phyloP scores from a whole-genome alignment of 2,329 filamentous ascomycete species.

The Orbilia quercus region DNA sequence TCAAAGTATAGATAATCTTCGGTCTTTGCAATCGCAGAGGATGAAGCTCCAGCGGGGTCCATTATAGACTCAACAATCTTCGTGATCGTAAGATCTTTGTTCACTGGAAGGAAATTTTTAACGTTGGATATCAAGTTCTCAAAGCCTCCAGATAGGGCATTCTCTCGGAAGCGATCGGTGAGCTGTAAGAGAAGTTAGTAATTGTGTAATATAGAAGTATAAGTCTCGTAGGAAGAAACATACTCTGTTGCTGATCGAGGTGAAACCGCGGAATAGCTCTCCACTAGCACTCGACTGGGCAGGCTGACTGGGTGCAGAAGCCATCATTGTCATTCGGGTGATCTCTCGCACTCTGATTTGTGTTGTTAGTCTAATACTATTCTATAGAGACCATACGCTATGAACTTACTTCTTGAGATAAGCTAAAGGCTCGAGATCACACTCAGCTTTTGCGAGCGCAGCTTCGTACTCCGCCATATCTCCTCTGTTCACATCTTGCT shows the following conservation, averaged over 20 bases:
- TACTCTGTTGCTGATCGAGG: slow-evolving; percentile 82
- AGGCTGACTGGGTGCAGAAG: slow-evolving; percentile 77
- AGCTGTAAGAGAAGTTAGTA: slow-evolving; percentile 64
- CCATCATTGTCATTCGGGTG: slow-evolving; percentile 98
- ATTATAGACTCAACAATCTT: slow-evolving; percentile 99
- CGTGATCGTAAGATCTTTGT: slow-evolving; percentile 94
- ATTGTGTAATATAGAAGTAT: too few relatives aligned
- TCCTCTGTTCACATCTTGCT: slow-evolving; percentile 82
- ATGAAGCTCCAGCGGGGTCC: slow-evolving; percentile 90
- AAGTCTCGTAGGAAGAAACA: neutral
- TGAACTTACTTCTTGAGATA: slow-evolving; percentile 82
- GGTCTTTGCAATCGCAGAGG: slow-evolving; percentile 92
- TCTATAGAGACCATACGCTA: neutral
- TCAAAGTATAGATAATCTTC: slow-evolving; percentile 98
- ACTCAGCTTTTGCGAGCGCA: slow-evolving; percentile 78
- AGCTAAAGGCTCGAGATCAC: slow-evolving; percentile 79
- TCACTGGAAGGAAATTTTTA: slow-evolving; percentile 96
- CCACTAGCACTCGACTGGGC: slow-evolving; percentile 69
- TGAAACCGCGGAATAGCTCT: slow-evolving; percentile 93
- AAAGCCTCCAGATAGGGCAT: slow-evolving; percentile 82
- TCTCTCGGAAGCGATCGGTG: slow-evolving; percentile 93
- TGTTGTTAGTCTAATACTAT: slow-evolving; percentile 1
- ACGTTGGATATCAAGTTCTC: slow-evolving; percentile 94
- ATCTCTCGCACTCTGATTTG: slow-evolving; percentile 80
- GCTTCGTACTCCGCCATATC: slow-evolving; percentile 90